Conservation (phyloP, 306 rosid species). For the Pterocarpus macrocarpus region DNA sequence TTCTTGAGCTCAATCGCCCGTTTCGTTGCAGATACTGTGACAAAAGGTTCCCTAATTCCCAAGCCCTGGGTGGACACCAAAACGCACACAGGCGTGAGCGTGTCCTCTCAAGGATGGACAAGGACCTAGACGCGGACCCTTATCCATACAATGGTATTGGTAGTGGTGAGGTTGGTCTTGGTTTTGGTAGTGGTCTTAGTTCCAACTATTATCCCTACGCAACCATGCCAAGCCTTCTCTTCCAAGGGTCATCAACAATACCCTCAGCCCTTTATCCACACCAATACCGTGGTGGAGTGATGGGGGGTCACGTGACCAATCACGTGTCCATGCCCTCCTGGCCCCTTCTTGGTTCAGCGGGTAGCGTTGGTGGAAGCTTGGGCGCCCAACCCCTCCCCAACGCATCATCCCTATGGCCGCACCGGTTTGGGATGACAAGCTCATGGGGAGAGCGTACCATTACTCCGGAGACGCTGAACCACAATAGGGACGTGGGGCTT, state of each 20-base stretch:
- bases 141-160: too few species aligned
- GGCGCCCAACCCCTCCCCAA: neutral
- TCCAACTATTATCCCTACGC: neutral
- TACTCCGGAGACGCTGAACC: neutral
- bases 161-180: neutral
- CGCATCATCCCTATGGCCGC: neutral
- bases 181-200: neutral
- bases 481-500: neutral
- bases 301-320: neutral
- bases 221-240: neutral
- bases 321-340: neutral
- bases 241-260: neutral
- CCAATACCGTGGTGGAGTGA: neutral
- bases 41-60: constrained; percentile 57
- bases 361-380: neutral
- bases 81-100: constrained; percentile 77
- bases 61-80: constrained; percentile 85
- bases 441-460: neutral
- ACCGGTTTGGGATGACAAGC: neutral
- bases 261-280: neutral
- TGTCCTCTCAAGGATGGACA: constrained; percentile 19
- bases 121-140: neutral
- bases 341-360: neutral
- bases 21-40: constrained; percentile 5
- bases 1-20: too few species aligned